Base-by-base conservation (phyloP, 228 moss, liverwort and hornwort species). In the Sphagnum fallax region DNA sequence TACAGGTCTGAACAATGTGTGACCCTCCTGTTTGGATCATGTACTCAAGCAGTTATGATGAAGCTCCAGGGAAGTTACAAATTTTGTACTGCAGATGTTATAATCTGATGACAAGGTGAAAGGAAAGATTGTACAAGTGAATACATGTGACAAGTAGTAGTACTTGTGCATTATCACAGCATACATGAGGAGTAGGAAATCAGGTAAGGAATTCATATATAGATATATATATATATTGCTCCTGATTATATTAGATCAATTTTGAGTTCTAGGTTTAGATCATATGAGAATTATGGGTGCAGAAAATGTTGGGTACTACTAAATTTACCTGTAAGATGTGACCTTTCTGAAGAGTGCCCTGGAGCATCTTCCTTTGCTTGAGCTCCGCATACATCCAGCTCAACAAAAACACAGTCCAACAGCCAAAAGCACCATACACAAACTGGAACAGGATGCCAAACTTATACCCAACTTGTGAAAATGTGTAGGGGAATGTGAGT, bases 251-350 rank as follows among this genome's bases (percentile, higher is more conserved):
- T 32, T 32, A 32, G 2, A 32, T 32, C 32, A 32, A 3, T 32
- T 32, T 32, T 32, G 32, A 32, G 32, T 32, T 32, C 32, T 32
- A 32, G 32, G 32, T 32, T 32, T 32, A 32, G 32, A 32, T 32
- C 32, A 32, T 2, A 32, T 2, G 32, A 2, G 32, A 32, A 32
- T 32, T 32, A 32, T 32, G 32, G 32, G 32, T 32, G 32, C 32
- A 32, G 32, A 32, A 32, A 32, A 32, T 32, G 32, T 32, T 32
- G 32, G 32, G 32, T 32, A 32, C 32, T 32, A 32, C 32, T 32
- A 32, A 32, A 32, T 32, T 61, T 51, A 78, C 78, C 65, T 78
- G 78, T 50, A 78, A 55, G 32, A 78, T 70, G 70, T 78, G 74
- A 16, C 78, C 55, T 49, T 70, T 69, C 53, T 70, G 49, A 4